A percentile compares a stretch with the other conserved stretches of the same genome.
Evolutionary conservation across 257 asterid genomes (phyloP).

Genomic region (Scutellaria baicalensis): DNA sequence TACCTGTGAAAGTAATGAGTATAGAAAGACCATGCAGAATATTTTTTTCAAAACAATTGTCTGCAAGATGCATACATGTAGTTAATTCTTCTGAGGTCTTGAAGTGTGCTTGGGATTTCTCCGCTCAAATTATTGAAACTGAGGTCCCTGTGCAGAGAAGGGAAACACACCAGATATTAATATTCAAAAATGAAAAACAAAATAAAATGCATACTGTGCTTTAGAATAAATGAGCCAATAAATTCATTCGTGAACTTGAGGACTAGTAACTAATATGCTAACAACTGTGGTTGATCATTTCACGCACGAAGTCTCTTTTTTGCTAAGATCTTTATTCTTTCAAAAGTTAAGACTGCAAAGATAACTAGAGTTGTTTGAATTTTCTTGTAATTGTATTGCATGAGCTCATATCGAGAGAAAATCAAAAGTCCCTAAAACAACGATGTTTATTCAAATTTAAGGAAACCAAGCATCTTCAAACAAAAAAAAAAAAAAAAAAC

Average conservation of each 20-base stretch:
- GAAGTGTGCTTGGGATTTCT: slow-evolving; percentile 32
- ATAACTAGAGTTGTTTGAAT: too few relatives aligned
- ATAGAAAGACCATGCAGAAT: background rate
- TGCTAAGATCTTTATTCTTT: too few relatives aligned
- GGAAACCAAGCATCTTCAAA: too few relatives aligned
- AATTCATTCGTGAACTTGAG: too few relatives aligned
- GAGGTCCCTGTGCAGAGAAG: slow-evolving; percentile 58
- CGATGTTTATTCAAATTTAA: background rate
- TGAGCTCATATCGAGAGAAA: background rate
- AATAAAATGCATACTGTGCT: too few relatives aligned
- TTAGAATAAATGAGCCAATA: too few relatives aligned
- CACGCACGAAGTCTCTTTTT: too few relatives aligned
- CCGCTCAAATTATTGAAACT: slow-evolving; percentile 72
- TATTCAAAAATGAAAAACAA: too few relatives aligned
- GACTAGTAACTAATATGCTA: background rate
- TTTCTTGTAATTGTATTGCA: too few relatives aligned
- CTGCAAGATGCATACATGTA: slow-evolving; percentile 37
- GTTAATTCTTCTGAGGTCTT: background rate
- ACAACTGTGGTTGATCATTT: background rate
- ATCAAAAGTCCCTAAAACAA: background rate
- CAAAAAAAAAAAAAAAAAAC: too few relatives aligned
- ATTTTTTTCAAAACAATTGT: background rate
- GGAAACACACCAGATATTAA: background rate
- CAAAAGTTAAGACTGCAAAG: too few relatives aligned
- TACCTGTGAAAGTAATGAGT: background rate